Evolutionary conservation across 2,329 filamentous ascomycete genomes (phyloP).

Genomic region (Fonsecaea multimorphosa): DNA sequence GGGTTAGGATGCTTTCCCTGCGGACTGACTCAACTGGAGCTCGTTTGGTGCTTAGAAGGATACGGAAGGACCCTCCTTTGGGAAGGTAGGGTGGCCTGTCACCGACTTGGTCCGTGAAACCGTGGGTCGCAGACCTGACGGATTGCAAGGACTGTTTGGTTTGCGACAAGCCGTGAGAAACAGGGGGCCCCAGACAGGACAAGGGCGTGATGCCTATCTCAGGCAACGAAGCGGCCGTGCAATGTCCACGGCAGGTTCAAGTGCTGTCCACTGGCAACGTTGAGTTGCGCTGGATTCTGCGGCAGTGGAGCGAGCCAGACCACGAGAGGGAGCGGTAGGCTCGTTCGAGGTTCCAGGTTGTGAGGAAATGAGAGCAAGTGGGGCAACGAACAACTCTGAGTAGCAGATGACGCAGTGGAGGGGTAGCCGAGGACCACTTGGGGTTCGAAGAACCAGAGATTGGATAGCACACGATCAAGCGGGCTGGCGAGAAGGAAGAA

Average conservation of each 20-base stretch:
- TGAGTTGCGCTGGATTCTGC: conserved; percentile 11
- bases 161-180: neutral
- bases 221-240: conserved; percentile 11
- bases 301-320: conserved; percentile 27
- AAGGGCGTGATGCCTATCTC: conserved; percentile 20
- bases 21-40: conserved; percentile 16
- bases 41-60: conserved; percentile 21
- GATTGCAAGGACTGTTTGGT: neutral
- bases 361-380: conserved; percentile 13
- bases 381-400: conserved; percentile 19
- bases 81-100: conserved; percentile 29
- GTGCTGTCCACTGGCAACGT: conserved; percentile 10
- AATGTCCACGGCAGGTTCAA: conserved; percentile 6
- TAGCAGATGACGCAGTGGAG: conserved; percentile 36
- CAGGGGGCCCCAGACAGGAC: conserved; percentile 22
- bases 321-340: conserved; percentile 9
- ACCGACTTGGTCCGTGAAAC: conserved; percentile 19
- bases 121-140: conserved; percentile 12
- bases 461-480: conserved; percentile 21
- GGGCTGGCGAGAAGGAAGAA: conserved; percentile 10
- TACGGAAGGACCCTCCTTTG: conserved; percentile 24
- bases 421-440: conserved; percentile 20
- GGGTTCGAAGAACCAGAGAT: conserved; percentile 9
- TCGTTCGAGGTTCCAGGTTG: conserved; percentile 6
- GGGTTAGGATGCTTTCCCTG: conserved; percentile 9